Conservation (phyloP, 768 basidiomycete species). For the Podaxis sp. region DNA sequence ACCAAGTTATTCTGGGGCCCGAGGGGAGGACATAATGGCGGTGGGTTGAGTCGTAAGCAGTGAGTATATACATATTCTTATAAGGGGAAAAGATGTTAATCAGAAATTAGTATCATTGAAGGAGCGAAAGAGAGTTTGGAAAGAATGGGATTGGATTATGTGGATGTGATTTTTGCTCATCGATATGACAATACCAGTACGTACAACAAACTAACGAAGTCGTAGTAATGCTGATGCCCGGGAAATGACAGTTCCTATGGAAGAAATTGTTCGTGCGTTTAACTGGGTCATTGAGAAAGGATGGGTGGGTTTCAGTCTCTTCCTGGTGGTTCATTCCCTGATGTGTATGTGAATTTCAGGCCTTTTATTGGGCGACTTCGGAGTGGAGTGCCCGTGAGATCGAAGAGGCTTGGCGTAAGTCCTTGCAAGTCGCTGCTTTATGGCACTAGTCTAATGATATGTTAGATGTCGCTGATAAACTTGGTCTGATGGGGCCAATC, state of each 20-base stretch:
- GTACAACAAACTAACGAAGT: not conserved
- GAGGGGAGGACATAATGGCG: constrained; percentile 51
- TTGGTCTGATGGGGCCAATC: constrained; percentile 65
- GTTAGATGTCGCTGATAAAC: constrained; percentile 60
- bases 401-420: constrained; percentile 58
- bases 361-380: constrained; percentile 71
- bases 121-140: constrained; percentile 63
- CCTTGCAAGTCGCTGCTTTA: not conserved
- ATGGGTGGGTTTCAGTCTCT: constrained; percentile 38
- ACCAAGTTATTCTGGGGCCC: constrained; percentile 82
- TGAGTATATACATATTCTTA: constrained; percentile 24
- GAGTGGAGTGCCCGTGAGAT: constrained; percentile 75
- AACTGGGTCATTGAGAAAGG: constrained; percentile 72
- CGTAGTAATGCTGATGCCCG: not conserved
- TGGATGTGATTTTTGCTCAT: constrained; percentile 71
- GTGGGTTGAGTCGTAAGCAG: constrained; percentile 58
- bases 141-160: constrained; percentile 71
- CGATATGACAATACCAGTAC: constrained; percentile 52
- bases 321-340: constrained; percentile 5
- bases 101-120: constrained; percentile 56
- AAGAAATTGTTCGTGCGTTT: constrained; percentile 79
- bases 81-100: not conserved
- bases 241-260: constrained; percentile 47
- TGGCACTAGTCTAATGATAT: not conserved
- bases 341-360: constrained; percentile 23